phyloP scores from a whole-genome alignment of 2,329 filamentous ascomycete species.

The Exophiala mesophila region DNA sequence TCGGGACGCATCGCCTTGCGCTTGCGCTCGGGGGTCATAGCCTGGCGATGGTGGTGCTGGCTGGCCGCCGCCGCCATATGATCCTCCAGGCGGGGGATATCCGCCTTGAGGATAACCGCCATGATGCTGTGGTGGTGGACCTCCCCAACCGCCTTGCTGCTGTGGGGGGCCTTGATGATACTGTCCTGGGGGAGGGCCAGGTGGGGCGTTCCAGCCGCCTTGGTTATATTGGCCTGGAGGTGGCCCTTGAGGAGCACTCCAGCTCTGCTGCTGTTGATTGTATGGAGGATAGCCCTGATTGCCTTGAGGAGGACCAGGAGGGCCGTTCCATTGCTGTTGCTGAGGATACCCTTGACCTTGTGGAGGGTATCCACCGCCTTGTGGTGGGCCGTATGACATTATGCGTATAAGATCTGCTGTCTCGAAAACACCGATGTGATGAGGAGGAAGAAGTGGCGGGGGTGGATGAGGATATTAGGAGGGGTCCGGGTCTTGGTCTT shows the following conservation, averaged over 20 bases:
- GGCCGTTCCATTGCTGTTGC: conserved; percentile 16
- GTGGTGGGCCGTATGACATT: conserved; percentile 21
- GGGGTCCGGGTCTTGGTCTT: too few relatives aligned
- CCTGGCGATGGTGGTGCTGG: conserved; percentile 66
- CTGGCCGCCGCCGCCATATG: conserved; percentile 30
- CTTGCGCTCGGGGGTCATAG: conserved; percentile 62
- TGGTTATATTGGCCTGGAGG: conserved; percentile 9
- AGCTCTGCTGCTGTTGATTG: conserved; percentile 14
- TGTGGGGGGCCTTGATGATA: conserved; percentile 30
- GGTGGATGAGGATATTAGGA: too few relatives aligned
- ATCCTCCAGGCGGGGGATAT: conserved; percentile 39
- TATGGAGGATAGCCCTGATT: conserved; percentile 28
- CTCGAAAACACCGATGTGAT: too few relatives aligned
- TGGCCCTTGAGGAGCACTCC: conserved; percentile 9
- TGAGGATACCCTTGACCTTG: conserved; percentile 22
- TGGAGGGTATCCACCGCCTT: conserved; percentile 18
- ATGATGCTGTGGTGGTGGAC: conserved; percentile 24
- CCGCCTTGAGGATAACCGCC: conserved; percentile 34
- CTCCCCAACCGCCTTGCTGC: conserved; percentile 10
- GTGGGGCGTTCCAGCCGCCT: conserved; percentile 26
- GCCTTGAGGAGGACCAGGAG: conserved; percentile 20
- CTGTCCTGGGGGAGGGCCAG: conserved; percentile 26
- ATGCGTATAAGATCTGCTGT: too few relatives aligned
- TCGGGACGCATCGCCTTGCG: conserved; percentile 59
- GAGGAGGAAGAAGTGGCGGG: too few relatives aligned